Evolutionary conservation across 768 basidiomycete genomes (phyloP), one percentile per base, ranked within the genome.

Genomic region (Suillus occidentalis): DNA sequence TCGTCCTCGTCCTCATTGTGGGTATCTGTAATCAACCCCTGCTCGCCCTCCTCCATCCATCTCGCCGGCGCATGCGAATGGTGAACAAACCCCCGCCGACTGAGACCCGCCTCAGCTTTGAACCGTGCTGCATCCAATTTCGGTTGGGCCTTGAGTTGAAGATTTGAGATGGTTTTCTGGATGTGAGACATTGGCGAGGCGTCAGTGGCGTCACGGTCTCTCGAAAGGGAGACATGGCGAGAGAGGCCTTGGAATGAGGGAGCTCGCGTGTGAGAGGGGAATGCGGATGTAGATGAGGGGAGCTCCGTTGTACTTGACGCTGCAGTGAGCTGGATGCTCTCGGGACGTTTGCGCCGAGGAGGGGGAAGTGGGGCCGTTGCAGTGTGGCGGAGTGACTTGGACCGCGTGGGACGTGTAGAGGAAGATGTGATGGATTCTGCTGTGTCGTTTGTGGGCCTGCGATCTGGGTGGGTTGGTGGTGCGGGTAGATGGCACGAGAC

Each of bases 31-130:
- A 83, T 77, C 68, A 85, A 69, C 58, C 75, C 75, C 64, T 75
- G 70, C 68, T 78, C 74, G 59, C 79, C 74, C 64, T 78, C 78
- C 52, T 78, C 76, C 31, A 72, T 66, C 71, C 74, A 77, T 39
- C 70, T 63, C 22, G 64, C 66, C 12, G 53, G 53, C 34, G 65
- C 66, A 31, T 74, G 75, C 47, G 73, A 28, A 65, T 78, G 78
- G 45, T 76, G 73, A 42, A 89, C 83, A 67, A 83, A 90, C 47
- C 89, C 89, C 5, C 88, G 79, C 68, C 78, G 78, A 65, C 81
- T 86, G 39, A 91, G 69, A 20, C 88, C 89, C 22, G 89, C 89
- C 73, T 90, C 89, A 0, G 88, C 89, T 74, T 90, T 90, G 74
- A 85, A 90, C 65, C 87, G 77, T 31, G 87, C 89, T 37, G 84